Base-by-base conservation (phyloP, 257 asterid genomes). In the Nicotiana benthamiana region DNA sequence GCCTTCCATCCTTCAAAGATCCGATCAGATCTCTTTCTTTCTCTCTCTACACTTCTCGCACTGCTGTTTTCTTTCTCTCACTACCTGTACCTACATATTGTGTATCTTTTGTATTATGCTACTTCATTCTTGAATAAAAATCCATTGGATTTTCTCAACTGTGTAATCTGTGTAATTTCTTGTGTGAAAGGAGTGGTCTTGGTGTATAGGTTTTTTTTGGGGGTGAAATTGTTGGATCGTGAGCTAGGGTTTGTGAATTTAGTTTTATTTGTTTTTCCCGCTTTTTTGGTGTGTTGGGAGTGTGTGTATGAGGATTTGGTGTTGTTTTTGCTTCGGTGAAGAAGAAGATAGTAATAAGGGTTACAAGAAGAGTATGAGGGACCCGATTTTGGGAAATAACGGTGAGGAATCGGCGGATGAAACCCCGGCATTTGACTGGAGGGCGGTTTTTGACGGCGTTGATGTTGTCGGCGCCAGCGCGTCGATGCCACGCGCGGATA, bases 241-340 rank as follows among this genome's bases (percentile, higher is more conserved):
- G 89, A 81, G 85, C 79, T 87, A 87, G 91, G 90, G 83, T 66
- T 86, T 84, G 84, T 82, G 85, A 82, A 89, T 80, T 80, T 81
- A 27, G 79, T 79, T 6, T 22, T 51, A 36, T 24, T 79, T 11
- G 9, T 62, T 24, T 26, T n/a, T 54, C 16, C 30, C 40, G 80
- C 59, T 18, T 11, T 63, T 11, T 16, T 30, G 40, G 82, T 63
- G 79, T 62, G 65, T 53, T 83, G 78, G 34, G 88, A 52, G 86
- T 13, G 85, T 54, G 84, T 95, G 93, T 91, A 91, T 96, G 99
- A 91, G 86, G 93, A 91, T 90, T 88, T 89, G 97, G 93, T 90
- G 94, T 86, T 91, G 89, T 84, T 86, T 84, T 15, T 96, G 97
- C 86, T 92, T 94, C 76, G 94, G 92, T 74, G 92, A 80, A 80